Conservation (phyloP, 768 basidiomycete genomes). For the Naganishia vishniacii region DNA sequence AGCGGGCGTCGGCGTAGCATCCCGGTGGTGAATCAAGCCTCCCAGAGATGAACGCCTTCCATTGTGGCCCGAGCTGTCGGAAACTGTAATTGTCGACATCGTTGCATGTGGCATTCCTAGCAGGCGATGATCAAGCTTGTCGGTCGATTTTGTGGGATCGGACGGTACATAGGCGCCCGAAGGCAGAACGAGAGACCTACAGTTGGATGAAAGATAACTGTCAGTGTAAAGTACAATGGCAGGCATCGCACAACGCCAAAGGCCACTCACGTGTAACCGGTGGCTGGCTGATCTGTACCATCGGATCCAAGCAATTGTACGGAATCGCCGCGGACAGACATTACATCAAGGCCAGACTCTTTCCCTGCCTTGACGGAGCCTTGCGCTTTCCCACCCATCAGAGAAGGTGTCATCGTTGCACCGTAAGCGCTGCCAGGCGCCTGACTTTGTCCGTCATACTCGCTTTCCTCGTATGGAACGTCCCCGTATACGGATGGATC, state of each 20-base stretch:
- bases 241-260: too few species aligned
- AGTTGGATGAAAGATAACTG: not conserved
- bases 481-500: constrained; percentile 1
- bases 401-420: not conserved
- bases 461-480: constrained; percentile 21
- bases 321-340: constrained; percentile 24
- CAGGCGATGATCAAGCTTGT: constrained; percentile 65
- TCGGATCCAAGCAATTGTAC: constrained; percentile 40
- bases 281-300: constrained; percentile 30
- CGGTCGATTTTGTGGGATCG: constrained; percentile 45
- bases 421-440: not conserved
- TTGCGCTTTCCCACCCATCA: not conserved
- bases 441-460: constrained; percentile 12
- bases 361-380: constrained; percentile 11
- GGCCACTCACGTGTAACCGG: constrained; percentile 42
- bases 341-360: constrained; percentile 35
- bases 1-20: constrained; percentile 37
- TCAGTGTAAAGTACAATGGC: not conserved
- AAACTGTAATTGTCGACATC: constrained; percentile 67
- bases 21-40: constrained; percentile 14
- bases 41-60: constrained; percentile 25
- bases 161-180: constrained; percentile 52
- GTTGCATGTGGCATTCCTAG: constrained; percentile 76
- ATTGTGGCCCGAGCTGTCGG: constrained; percentile 13
- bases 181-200: constrained; percentile 53